Evolutionary conservation across 352 stramenopile species (phyloP), one percentile per base, ranked within the genome.

Genomic region (Lagenidium sp.): DNA sequence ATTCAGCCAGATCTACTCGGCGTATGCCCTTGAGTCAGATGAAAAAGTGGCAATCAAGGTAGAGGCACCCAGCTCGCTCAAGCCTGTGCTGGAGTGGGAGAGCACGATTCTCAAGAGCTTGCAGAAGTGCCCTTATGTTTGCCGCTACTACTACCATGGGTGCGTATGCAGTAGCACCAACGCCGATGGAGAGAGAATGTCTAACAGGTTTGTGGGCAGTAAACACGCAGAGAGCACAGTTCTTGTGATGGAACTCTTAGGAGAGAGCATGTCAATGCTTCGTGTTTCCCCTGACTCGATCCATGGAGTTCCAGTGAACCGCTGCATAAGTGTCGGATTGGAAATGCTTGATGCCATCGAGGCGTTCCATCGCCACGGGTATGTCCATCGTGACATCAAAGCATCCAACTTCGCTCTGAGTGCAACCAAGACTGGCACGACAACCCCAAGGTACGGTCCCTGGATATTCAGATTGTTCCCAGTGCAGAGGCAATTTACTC

Each of bases 331-430:
- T 1, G 82, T 90, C 4, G 82, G 74, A 0, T 47, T 94, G 13
- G 73, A 91, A 61, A 94, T 95, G 83, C 57, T 95, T 45, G 73
- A 91, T 41, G 86, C 73, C 43, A 88, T 95, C 30, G 80, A 94
- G 42, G 74, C 79, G 1, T 91, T 93, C 38, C 83, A 95, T 55
- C 60, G 57, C 20, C 77, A 88, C 43, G 83, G 82, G 8, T 95
- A 87, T 47, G 77, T 95, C 16, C 83, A 95, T 45, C 77, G 81
- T 7, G 83, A 95, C 53, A 85, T 95, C 48, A 95, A 95, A 53
- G 80, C 83, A 13, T 92, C 80, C 16, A 95, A 95, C 44, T 94
- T 95, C 55, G 82, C 79, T 11, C 55, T 91, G 8, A 79, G 63
- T 22, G 58, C 66, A 29, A 43, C 43, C 31, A 83, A 81, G 53